Evolutionary conservation across 805 yeast genomes (phyloP).

Genomic region (Candida xiaguanensis): DNA sequence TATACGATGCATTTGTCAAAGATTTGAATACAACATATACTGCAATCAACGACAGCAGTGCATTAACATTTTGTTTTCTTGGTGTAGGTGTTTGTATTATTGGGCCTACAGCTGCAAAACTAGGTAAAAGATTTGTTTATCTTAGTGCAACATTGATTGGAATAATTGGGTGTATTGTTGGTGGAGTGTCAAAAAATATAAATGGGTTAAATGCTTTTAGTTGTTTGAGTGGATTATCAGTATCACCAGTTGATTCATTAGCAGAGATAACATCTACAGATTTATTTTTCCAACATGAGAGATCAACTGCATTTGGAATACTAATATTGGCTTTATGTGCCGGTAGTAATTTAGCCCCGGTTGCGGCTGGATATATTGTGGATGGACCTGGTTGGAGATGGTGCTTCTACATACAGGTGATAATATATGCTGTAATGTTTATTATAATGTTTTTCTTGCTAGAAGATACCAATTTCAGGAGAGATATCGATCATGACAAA

Average conservation of each 20-base stretch:
- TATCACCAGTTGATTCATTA: slow-evolving; percentile 44
- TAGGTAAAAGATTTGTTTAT: slow-evolving; percentile 28
- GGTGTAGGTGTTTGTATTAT: slow-evolving; percentile 33
- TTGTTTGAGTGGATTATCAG: slow-evolving; percentile 28
- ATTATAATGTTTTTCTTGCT: slow-evolving; percentile 30
- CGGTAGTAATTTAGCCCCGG: slow-evolving; percentile 43
- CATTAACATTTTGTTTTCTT: slow-evolving; percentile 27
- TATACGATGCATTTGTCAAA: slow-evolving; percentile 24
- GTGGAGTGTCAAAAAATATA: slow-evolving; percentile 21
- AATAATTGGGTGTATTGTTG: slow-evolving; percentile 22
- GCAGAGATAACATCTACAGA: slow-evolving; percentile 45
- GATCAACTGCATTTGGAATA: slow-evolving; percentile 30
- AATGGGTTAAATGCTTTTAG: slow-evolving; percentile 18
- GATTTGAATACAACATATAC: slow-evolving; percentile 21
- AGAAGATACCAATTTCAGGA: slow-evolving; percentile 44
- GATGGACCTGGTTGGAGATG: slow-evolving; percentile 40
- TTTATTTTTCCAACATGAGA: slow-evolving; percentile 43
- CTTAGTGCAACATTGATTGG: slow-evolving; percentile 22
- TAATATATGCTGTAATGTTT: slow-evolving; percentile 30
- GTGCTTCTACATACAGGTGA: slow-evolving; percentile 27
- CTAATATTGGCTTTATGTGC: slow-evolving; percentile 40
- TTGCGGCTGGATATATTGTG: slow-evolving; percentile 40
- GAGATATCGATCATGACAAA: slow-evolving; percentile 12
- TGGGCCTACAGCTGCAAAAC: slow-evolving; percentile 32
- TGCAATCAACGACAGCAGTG: slow-evolving; percentile 22